Evolutionary conservation across 2,329 filamentous ascomycete genomes (phyloP).

Genomic region (Penicillium sclerotiorum): DNA sequence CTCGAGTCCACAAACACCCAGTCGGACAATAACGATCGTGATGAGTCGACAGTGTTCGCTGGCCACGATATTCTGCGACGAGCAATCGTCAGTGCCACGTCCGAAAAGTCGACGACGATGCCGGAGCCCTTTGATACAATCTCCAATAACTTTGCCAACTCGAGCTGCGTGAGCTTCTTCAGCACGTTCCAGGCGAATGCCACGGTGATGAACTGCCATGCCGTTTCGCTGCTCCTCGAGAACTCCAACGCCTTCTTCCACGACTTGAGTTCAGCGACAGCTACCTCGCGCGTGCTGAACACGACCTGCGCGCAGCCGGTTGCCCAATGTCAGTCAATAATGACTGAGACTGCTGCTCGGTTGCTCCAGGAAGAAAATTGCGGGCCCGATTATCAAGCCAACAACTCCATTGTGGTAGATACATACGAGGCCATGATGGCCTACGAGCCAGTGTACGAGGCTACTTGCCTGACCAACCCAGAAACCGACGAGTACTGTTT

Average conservation of each 20-base stretch:
- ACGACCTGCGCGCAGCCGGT: slow-evolving; percentile 72
- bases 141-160: slow-evolving; percentile 62
- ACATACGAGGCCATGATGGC: slow-evolving; percentile 75
- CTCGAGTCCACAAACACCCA: slow-evolving; percentile 1
- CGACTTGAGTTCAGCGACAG: slow-evolving; percentile 68
- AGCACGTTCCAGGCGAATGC: slow-evolving; percentile 64
- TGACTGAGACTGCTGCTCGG: slow-evolving; percentile 66
- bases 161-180: slow-evolving; percentile 61
- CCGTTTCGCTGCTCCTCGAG: slow-evolving; percentile 81
- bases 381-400: slow-evolving; percentile 66
- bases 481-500: slow-evolving; percentile 72
- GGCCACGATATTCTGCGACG: background rate
- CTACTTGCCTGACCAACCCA: slow-evolving; percentile 74
- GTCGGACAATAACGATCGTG: background rate
- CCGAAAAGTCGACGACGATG: slow-evolving; percentile 36
- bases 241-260: slow-evolving; percentile 85
- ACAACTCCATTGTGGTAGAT: slow-evolving; percentile 71
- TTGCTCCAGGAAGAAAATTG: slow-evolving; percentile 68
- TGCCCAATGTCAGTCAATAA: slow-evolving; percentile 65
- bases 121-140: slow-evolving; percentile 70
- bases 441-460: slow-evolving; percentile 77
- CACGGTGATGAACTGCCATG: slow-evolving; percentile 74
- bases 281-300: slow-evolving; percentile 77
- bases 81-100: background rate
- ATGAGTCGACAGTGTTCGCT: background rate